A percentile compares a stretch with the other conserved stretches of the same genome.
phyloP scores from a whole-genome alignment of 164 flowering plant species.

The Buxus sempervirens region DNA sequence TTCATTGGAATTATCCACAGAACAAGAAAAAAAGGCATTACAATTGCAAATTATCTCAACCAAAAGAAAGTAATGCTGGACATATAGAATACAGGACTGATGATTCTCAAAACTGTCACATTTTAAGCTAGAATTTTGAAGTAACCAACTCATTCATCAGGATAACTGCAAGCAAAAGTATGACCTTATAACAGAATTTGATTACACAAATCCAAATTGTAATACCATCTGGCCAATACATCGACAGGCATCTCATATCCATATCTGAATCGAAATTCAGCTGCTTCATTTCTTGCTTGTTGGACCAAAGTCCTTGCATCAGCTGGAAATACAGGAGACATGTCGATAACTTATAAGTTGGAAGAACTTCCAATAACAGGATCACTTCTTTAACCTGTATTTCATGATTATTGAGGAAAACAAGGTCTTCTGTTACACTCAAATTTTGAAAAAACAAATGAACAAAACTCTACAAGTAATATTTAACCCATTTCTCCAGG shows the following conservation, averaged over 20 bases:
- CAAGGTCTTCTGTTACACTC: too few species aligned
- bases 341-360: not conserved
- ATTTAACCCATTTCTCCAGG: too few species aligned
- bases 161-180: not conserved
- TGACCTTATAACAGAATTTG: not conserved
- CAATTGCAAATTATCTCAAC: not conserved
- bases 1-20: too few species aligned
- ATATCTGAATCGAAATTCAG: constrained; percentile 81
- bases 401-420: not conserved
- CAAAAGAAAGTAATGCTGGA: not conserved
- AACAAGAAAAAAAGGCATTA: not conserved
- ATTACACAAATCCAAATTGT: not conserved
- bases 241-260: constrained; percentile 98
- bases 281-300: constrained; percentile 97
- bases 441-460: too few species aligned
- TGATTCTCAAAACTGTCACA: not conserved
- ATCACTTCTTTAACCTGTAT: not conserved
- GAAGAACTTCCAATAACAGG: not conserved
- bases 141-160: not conserved
- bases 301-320: constrained; percentile 97
- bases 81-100: not conserved
- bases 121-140: not conserved
- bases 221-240: constrained; percentile 82
- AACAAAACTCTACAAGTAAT: too few species aligned
- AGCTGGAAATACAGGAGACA: constrained; percentile 43